Base-by-base conservation (phyloP, 1,139 yeast species). In the Sugiyamaella pinicola region DNA sequence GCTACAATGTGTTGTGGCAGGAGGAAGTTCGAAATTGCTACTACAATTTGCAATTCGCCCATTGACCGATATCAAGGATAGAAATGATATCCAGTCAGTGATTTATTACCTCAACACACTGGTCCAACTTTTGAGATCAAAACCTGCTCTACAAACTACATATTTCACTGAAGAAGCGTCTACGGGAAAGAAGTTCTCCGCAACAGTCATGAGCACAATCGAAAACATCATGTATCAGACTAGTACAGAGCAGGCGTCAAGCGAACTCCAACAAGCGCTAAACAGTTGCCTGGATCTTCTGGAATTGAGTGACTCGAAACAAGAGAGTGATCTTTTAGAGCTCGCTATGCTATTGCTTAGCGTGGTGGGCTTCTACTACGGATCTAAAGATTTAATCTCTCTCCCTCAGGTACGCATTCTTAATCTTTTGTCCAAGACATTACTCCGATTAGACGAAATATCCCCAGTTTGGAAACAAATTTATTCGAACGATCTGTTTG, bases 11-110 rank as follows among this genome's bases (percentile, higher is more conserved):
- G 72, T 79, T 1, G 62, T 81, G 2, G 73, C 75, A 34, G 72
- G 78, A 39, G 88, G 88, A 0, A 74, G 84, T 1, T 71, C 83
- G 1, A 82, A 81, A 60, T 75, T 85, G 52, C 67, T 89, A 1
- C 78, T 87, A 58, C 80, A 80, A 56, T 71, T 86, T 35, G 61
- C 83, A 26, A 74, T 82, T 4, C 72, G 76, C 41, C 83, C 85
- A 0, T 64, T 84, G 12, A 65, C 82, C 22, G 38, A 48, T 19
- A 26, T 22, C 19, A 40, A 26, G 10, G 37, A 29, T 12, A 42
- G 18, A 6, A 33, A 31, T 29, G 47, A 43, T 21, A 43, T 12
- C 15, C 28, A 22, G 5, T 29, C 38, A 5, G 10, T 19, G 12
- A 18, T 46, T 10, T 62, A 61, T 49, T 47, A 57, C 39, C 54